phyloP scores from a whole-genome alignment of 352 stramenopile genomes.

The Phytopythium oedochilum region DNA sequence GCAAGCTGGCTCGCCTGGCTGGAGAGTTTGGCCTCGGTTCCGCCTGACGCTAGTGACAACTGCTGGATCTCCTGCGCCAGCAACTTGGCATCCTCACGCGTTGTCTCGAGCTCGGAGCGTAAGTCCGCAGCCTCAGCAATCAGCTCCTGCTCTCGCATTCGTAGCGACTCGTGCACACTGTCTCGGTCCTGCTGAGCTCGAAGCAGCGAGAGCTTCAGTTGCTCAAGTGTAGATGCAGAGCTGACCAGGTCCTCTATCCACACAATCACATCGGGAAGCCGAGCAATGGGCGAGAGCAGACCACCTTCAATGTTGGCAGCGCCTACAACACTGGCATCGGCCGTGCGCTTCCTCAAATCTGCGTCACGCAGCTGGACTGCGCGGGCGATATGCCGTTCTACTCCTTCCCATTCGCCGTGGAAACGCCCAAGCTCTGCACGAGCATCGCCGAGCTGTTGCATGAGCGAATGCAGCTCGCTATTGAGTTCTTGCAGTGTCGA shows the following conservation, averaged over 20 bases:
- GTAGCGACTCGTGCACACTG: conserved; percentile 18
- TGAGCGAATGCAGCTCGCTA: conserved; percentile 36
- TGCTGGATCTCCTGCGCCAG: conserved; percentile 50
- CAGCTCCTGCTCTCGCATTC: conserved; percentile 26
- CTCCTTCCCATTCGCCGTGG: conserved; percentile 21
- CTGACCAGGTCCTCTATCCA: conserved; percentile 19
- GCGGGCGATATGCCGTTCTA: conserved; percentile 12
- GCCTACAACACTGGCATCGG: not conserved
- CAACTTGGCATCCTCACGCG: conserved; percentile 33
- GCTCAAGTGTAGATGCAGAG: conserved; percentile 20
- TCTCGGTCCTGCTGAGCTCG: conserved; percentile 45
- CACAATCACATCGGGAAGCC: conserved; percentile 13
- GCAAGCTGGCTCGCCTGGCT: conserved; percentile 36
- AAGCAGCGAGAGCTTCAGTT: conserved; percentile 44
- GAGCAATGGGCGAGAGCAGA: not conserved
- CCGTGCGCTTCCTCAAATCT: not conserved
- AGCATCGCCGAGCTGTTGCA: conserved; percentile 26
- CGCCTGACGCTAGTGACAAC: conserved; percentile 30
- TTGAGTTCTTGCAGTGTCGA: conserved; percentile 55
- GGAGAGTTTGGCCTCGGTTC: conserved; percentile 34
- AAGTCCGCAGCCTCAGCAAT: conserved; percentile 8
- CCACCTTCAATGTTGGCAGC: not conserved
- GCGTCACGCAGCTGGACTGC: conserved; percentile 28
- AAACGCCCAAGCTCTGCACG: conserved; percentile 31
- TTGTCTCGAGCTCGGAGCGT: conserved; percentile 30